These are phyloP conservation scores for Globisporangium heterothallicum DNA, from an alignment of 352 stramenopile genomes.

Conservation along the genomic window DNA sequence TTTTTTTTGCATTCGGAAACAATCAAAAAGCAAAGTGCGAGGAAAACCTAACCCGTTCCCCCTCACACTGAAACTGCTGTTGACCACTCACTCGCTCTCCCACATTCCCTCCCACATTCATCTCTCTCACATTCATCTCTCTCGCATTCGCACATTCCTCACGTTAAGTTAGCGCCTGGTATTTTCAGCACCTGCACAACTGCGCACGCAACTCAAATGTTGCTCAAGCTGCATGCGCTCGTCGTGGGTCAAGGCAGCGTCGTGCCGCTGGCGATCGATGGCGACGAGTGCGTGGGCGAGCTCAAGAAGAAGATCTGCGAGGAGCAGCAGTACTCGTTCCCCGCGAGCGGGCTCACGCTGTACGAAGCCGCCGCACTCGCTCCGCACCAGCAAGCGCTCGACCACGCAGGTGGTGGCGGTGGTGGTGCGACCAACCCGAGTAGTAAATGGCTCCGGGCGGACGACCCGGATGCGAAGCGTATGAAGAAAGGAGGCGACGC, in stretches of 20 bases:
- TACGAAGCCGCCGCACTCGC: constrained; percentile 3
- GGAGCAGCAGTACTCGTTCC: constrained; percentile 10
- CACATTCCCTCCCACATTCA: too few species aligned
- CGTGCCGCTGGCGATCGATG: constrained; percentile 7
- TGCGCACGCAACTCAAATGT: too few species aligned
- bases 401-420: too few species aligned
- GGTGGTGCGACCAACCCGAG: too few species aligned
- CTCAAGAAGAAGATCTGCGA: constrained; percentile 9
- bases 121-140: not conserved
- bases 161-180: not conserved
- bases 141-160: not conserved
- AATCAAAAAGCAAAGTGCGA: too few species aligned
- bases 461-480: constrained; percentile 2
- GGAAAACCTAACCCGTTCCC: too few species aligned
- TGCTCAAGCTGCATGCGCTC: constrained; percentile 8
- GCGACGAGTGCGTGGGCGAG: constrained; percentile 6
- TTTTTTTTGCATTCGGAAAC: too few species aligned
- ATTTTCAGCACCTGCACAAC: too few species aligned
- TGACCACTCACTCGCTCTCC: not conserved
- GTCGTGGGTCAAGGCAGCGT: constrained; percentile 9
- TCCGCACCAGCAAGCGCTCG: too few species aligned
- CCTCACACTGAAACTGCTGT: not conserved
- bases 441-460: not conserved
- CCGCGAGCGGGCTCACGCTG: constrained; percentile 9
- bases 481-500: constrained; percentile 5